Evolutionary conservation across 176 grass and related monocot species (phyloP), one percentile per base, ranked within the genome.

Genomic region (Triticum urartu): DNA sequence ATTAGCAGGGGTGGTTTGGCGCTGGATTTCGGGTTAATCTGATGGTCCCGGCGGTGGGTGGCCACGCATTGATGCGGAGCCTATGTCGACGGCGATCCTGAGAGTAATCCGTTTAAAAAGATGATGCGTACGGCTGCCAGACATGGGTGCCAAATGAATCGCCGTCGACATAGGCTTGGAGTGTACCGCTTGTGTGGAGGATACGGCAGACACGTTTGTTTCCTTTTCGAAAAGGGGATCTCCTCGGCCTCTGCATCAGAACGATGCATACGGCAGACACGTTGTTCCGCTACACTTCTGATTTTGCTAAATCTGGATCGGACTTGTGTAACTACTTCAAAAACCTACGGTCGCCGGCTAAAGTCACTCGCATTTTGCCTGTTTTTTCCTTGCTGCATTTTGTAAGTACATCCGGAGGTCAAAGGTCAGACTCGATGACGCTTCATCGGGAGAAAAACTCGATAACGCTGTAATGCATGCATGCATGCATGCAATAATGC

Each of bases 401-500:
- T 42, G 38, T 39, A 26, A 26, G 26, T 26, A 26, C 26, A 26
- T 1, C 42, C 9, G 42, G 42, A 40, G 42, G 42, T 43, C 3
- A 43, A 11, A 11, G 12, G 43, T 58, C 54, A 20, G 21, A 58
- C 18, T 58, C 54, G 6, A 58, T 8, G 6, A 58, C 6, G 17
- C 6, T 58, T 58, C 18, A 58, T 0, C 17, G 17, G 54, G 8
- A 8, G 2, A 58, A 21, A 56, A 58, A 21, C 54, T 58, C 54
- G 54, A 56, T 56, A 18, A 56, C 17, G 52, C 52, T 20, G 54
- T 58, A 58, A 21, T 14, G 11, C 80, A 54, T 54, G 50, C 54
- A 33, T 14, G 43, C 81, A 79, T 77, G 71, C 63, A 79, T 68
- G 72, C 72, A 72, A 65, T 18, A 12, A 17, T 64, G 67, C 33